Evolutionary conservation across 495 filamentous ascomycete species (phyloP), one percentile per base, ranked within the genome.

Genomic region (Talaromyces nanjingensis): DNA sequence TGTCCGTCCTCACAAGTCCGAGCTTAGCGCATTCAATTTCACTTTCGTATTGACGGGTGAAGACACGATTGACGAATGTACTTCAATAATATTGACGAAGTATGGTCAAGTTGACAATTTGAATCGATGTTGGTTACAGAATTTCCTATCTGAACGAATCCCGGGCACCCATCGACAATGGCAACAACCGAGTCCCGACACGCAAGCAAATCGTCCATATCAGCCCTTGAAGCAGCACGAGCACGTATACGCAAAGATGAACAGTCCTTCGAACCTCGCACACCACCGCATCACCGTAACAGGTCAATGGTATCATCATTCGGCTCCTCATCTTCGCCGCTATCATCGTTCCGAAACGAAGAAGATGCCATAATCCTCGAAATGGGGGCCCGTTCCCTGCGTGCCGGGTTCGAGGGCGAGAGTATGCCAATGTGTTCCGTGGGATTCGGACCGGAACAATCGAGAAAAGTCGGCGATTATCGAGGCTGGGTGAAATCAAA

Each of bases 281-380:
- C 59, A 79, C 78, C 16, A 72, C 77, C 49, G 70, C 76, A 42
- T 71, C 75, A 63, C 72, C 75, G 45, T 69, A 73, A 49, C 59
- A 76, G 76, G 20, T 78, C 76, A 37, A 71, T 71, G 39, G 74
- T 76, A 60, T 74, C 70, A 9, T 79, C 78, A 12, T 81, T 77
- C 34, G 85, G 88, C 33, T 80, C 85, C 60, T 91, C 87, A 68
- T 87, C 87, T 8, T 91, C 91, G 0, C 89, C 91, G 0, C 77
- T 82, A 49, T 84, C 87, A 25, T 84, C 85, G 59, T 86, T 89
- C 54, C 90, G 92, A 45, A 84, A 84, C 63, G 89, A 96, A 70
- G 94, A 97, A 69, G 93, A 97, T 66, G 76, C 84, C 6, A 69
- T 97, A 12, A 81, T 98, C 56, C 79, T 97, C 53, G 92, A 97